These are phyloP conservation scores for Diospyros lotus DNA, from an alignment of 148 eudicot species.

Conservation along the genomic window DNA sequence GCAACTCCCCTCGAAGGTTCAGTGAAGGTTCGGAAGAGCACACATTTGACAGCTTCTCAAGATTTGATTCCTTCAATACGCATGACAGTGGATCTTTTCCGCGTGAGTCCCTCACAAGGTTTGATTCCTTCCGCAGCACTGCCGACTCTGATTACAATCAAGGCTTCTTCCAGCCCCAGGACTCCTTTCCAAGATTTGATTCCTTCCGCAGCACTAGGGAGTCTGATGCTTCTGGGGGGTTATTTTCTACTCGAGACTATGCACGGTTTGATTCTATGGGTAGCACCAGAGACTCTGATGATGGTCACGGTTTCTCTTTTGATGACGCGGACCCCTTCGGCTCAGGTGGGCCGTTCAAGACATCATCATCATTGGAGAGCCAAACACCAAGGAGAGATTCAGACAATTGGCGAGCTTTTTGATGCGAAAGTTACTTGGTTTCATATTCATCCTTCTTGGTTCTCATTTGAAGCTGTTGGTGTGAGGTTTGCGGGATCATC, in stretches of 20 bases:
- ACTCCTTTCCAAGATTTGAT: conserved; percentile 34
- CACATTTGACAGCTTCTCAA: conserved; percentile 52
- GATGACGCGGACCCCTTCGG: conserved; percentile 69
- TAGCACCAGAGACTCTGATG: conserved; percentile 31
- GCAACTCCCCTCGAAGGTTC: conserved; percentile 41
- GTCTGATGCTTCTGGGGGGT: conserved; percentile 29
- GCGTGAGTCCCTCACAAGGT: conserved; percentile 36
- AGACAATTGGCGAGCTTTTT: conserved; percentile 39
- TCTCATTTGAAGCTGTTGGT: neutral
- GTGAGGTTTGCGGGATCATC: conserved; percentile 2
- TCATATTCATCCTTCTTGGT: conserved; percentile 8
- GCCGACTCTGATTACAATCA: conserved; percentile 32
- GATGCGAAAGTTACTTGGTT: neutral
- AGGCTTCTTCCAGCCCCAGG: conserved; percentile 20
- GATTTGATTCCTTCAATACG: conserved; percentile 37
- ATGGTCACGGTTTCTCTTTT: conserved; percentile 31
- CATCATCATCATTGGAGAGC: conserved; percentile 40
- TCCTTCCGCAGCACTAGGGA: conserved; percentile 38
- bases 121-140: conserved; percentile 54
- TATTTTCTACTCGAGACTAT: conserved; percentile 24
- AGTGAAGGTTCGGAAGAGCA: conserved; percentile 49
- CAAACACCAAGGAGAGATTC: conserved; percentile 60
- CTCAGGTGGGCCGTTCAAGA: conserved; percentile 57
- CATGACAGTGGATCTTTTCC: conserved; percentile 28
- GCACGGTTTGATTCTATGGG: conserved; percentile 43